These are phyloP conservation scores for Neltuma alba DNA, from an alignment of 306 rosid species.

Conservation along the genomic window DNA sequence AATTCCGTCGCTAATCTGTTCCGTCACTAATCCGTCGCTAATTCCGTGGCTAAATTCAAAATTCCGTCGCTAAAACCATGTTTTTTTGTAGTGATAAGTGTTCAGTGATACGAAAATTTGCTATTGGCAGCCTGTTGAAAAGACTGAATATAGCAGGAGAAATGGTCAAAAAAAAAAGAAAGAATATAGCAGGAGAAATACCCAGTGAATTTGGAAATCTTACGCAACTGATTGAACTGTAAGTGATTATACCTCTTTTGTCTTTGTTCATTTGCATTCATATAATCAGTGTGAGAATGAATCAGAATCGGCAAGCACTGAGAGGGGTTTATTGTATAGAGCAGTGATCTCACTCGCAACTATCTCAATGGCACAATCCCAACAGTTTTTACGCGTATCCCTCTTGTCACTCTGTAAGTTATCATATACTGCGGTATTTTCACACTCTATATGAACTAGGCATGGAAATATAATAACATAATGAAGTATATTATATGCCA, in stretches of 20 bases:
- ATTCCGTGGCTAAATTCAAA: too few relatives aligned
- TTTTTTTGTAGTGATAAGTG: not conserved
- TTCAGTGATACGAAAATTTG: slow-evolving; percentile 10
- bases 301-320: slow-evolving; percentile 2
- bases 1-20: too few relatives aligned
- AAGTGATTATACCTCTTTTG: slow-evolving; percentile 35
- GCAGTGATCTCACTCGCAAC: slow-evolving; percentile 74
- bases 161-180: too few relatives aligned
- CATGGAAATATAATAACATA: not conserved
- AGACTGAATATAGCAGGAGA: slow-evolving; percentile 51
- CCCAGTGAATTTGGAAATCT: slow-evolving; percentile 72
- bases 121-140: slow-evolving; percentile 48
- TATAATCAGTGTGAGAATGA: not conserved
- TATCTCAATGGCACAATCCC: slow-evolving; percentile 68
- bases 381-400: slow-evolving; percentile 42
- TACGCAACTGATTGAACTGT: slow-evolving; percentile 53
- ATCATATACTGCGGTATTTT: not conserved
- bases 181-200: slow-evolving; percentile 59
- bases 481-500: not conserved
- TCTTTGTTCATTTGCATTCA: not conserved
- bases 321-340: not conserved
- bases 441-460: not conserved
- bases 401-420: slow-evolving; percentile 60
- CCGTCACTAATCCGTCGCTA: too few relatives aligned
- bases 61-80: too few relatives aligned